phyloP scores from a whole-genome alignment of 345 rosid species.

The Eutrema heterophyllum region DNA sequence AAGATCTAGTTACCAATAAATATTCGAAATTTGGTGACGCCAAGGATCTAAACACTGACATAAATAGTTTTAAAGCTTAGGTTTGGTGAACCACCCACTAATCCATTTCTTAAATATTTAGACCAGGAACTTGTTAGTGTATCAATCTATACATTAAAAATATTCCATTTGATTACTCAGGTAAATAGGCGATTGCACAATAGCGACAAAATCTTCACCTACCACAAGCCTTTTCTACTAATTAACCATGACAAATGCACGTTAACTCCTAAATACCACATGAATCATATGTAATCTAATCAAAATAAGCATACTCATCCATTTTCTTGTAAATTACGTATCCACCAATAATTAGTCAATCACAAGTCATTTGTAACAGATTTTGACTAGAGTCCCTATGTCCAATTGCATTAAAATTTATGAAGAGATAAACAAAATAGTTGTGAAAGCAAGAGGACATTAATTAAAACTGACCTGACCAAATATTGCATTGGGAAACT shows the following conservation, averaged over 20 bases:
- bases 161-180: background rate
- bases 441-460: background rate
- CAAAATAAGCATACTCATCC: background rate
- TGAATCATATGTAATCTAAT: background rate
- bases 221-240: background rate
- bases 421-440: background rate
- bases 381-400: background rate
- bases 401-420: background rate
- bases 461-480: conserved; percentile 65
- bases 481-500: conserved; percentile 27
- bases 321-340: too few relatives aligned
- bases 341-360: background rate
- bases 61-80: background rate
- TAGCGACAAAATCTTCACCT: background rate
- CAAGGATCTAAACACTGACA: conserved; percentile 3
- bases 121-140: background rate
- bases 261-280: background rate
- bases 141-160: background rate
- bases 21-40: background rate
- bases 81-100: conserved; percentile 11
- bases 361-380: background rate
- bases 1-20: background rate
- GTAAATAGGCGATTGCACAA: too few relatives aligned
- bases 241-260: background rate
- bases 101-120: background rate